Evolutionary conservation across 2,329 filamentous ascomycete species (phyloP).

Genomic region (Onygenales sp.): DNA sequence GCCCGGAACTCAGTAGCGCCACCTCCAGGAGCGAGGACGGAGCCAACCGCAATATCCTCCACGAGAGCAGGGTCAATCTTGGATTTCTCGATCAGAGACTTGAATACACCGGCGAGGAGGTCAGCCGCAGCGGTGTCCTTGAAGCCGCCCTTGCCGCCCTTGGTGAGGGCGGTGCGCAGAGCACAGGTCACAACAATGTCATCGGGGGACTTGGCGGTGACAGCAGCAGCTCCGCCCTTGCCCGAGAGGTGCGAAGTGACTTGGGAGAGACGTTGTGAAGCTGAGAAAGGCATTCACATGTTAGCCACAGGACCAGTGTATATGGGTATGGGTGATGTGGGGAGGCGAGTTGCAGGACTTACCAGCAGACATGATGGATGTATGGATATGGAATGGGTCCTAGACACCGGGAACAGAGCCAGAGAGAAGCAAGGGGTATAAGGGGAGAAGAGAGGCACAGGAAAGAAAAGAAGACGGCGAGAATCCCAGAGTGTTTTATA

Average conservation of each 20-base stretch:
- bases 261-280: conserved; percentile 50
- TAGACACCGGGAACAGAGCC: background rate
- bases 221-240: conserved; percentile 24
- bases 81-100: conserved; percentile 71
- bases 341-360: background rate
- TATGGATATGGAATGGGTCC: background rate
- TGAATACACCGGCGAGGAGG: conserved; percentile 74
- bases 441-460: conserved; percentile 6
- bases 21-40: conserved; percentile 82
- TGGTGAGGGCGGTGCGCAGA: conserved; percentile 85
- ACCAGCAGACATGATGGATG: conserved; percentile 35
- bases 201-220: conserved; percentile 45
- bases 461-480: conserved; percentile 2
- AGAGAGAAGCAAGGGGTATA: background rate
- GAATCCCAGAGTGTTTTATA: conserved; percentile 9
- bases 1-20: conserved; percentile 96
- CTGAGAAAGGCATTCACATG: conserved; percentile 26
- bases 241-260: conserved; percentile 47
- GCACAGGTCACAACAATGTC: conserved; percentile 85
- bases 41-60: conserved; percentile 86
- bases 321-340: conserved; percentile 4
- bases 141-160: conserved; percentile 86
- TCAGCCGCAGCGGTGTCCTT: conserved; percentile 89
- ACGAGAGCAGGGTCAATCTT: conserved; percentile 80
- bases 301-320: conserved; percentile 4